phyloP scores from a whole-genome alignment of 805 yeast genomes.

The Lachancea thermotolerans region DNA sequence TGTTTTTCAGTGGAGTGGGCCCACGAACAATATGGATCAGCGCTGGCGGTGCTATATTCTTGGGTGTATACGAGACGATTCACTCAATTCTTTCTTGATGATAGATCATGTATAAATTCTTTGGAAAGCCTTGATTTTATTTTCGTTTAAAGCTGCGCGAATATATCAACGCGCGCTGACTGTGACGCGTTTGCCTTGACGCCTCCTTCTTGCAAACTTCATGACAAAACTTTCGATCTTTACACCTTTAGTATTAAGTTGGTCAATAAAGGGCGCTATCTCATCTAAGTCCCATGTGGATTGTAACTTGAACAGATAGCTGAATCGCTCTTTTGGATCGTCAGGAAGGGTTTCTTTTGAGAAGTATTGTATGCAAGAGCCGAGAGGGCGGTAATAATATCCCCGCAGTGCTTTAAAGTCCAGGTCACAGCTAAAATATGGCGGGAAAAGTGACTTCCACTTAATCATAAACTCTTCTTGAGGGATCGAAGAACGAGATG shows the following conservation, averaged over 20 bases:
- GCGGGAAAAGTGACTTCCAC: conserved; percentile 60
- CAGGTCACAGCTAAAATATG: conserved; percentile 53
- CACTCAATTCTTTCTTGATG: conserved; percentile 31
- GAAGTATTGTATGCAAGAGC: conserved; percentile 46
- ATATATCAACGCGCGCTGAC: conserved; percentile 25
- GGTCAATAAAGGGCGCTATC: conserved; percentile 55
- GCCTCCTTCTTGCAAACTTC: conserved; percentile 54
- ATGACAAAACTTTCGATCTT: conserved; percentile 53
- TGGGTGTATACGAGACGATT: conserved; percentile 85
- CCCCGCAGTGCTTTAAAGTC: conserved; percentile 52
- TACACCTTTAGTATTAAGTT: conserved; percentile 45
- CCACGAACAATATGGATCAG: conserved; percentile 97
- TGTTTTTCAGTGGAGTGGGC: conserved; percentile 79
- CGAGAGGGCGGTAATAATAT: conserved; percentile 41
- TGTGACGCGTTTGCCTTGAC: conserved; percentile 37
- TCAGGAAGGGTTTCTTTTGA: conserved; percentile 42
- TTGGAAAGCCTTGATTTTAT: conserved; percentile 6
- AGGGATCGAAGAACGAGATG: conserved; percentile 26
- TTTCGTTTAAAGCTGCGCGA: no score
- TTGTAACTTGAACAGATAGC: conserved; percentile 47
- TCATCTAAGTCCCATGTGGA: conserved; percentile 56
- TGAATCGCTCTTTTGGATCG: conserved; percentile 44
- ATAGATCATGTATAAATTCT: conserved; percentile 2
- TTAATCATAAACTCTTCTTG: conserved; percentile 53
- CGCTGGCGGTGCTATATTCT: conserved; percentile 96